These are phyloP conservation scores for Vigna reflexopilosa DNA, from an alignment of 306 rosid species.

Conservation along the genomic window DNA sequence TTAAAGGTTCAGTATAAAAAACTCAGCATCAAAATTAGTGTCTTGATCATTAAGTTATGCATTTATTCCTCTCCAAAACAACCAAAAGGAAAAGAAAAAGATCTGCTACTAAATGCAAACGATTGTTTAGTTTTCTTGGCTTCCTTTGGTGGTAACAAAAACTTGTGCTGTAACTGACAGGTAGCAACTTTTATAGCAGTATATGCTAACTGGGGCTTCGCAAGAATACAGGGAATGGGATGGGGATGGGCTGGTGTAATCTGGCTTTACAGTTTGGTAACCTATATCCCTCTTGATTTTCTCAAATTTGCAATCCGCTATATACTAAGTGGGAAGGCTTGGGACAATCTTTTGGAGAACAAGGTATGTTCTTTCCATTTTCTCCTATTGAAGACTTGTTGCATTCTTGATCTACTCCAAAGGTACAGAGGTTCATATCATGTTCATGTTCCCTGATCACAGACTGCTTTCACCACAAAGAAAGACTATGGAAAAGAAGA, in stretches of 20 bases:
- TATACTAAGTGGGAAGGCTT: constrained; percentile 79
- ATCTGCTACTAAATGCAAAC: background rate
- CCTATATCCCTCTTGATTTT: constrained; percentile 88
- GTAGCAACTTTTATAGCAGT: constrained; percentile 90
- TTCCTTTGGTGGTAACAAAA: background rate
- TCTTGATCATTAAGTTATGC: constrained; percentile 26
- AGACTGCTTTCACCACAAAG: constrained; percentile 97
- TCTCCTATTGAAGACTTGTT: background rate
- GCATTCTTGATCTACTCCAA: constrained; percentile 2
- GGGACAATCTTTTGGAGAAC: constrained; percentile 91
- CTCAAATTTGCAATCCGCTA: constrained; percentile 92
- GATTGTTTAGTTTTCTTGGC: background rate
- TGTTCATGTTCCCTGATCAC: constrained; percentile 35
- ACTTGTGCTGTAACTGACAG: constrained; percentile 51
- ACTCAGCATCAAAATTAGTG: no score
- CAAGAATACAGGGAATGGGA: constrained; percentile 83
- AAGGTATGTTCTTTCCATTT: constrained; percentile 60
- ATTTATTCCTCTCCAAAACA: constrained; percentile 15
- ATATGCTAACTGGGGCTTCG: constrained; percentile 83
- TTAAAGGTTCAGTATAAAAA: no score
- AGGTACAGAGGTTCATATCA: constrained; percentile 28
- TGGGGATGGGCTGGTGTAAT: constrained; percentile 99
- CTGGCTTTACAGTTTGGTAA: constrained; percentile 84
- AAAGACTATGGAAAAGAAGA: constrained; percentile 94
- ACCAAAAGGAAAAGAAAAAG: background rate